Evolutionary conservation across 495 filamentous ascomycete species (phyloP).

Genomic region (Hypoxylon cercidicola): DNA sequence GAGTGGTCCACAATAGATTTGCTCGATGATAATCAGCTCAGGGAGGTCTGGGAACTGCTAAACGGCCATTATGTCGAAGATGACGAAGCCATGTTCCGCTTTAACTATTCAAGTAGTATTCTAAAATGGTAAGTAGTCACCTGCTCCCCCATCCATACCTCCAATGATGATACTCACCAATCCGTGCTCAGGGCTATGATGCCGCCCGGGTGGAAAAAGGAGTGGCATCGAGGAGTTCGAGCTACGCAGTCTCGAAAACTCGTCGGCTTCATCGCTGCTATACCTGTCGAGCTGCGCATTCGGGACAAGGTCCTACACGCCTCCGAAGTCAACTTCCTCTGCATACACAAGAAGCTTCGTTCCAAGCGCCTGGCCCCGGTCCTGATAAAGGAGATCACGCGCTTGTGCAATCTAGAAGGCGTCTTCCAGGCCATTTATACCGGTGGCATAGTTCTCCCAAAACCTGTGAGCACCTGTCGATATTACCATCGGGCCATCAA

Average conservation of each 20-base stretch:
- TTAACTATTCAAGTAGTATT: conserved; percentile 90
- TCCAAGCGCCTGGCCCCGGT: conserved; percentile 90
- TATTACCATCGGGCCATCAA: conserved; percentile 94
- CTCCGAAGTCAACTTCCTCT: conserved; percentile 97
- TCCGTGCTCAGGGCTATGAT: conserved; percentile 77
- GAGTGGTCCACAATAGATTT: conserved; percentile 95
- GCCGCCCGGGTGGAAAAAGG: conserved; percentile 91
- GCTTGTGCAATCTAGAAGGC: conserved; percentile 81
- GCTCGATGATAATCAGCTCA: conserved; percentile 65
- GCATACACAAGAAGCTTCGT: conserved; percentile 96
- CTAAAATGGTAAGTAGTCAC: conserved; percentile 76
- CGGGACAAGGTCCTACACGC: conserved; percentile 77
- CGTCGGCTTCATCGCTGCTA: conserved; percentile 93
- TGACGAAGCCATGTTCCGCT: conserved; percentile 94
- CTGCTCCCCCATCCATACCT: too few species aligned
- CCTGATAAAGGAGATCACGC: conserved; percentile 96
- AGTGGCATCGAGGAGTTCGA: conserved; percentile 96
- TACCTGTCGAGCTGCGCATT: conserved; percentile 83
- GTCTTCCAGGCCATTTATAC: conserved; percentile 97
- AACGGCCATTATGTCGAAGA: conserved; percentile 97
- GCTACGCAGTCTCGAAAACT: conserved; percentile 79
- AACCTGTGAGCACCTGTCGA: conserved; percentile 87
- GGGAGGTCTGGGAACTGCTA: conserved; percentile 88
- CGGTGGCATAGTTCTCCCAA: conserved; percentile 87
- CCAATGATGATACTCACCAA: conserved; percentile 34